phyloP scores from a whole-genome alignment of 2,329 filamentous ascomycete species.

The Fusarium chlamydosporum region DNA sequence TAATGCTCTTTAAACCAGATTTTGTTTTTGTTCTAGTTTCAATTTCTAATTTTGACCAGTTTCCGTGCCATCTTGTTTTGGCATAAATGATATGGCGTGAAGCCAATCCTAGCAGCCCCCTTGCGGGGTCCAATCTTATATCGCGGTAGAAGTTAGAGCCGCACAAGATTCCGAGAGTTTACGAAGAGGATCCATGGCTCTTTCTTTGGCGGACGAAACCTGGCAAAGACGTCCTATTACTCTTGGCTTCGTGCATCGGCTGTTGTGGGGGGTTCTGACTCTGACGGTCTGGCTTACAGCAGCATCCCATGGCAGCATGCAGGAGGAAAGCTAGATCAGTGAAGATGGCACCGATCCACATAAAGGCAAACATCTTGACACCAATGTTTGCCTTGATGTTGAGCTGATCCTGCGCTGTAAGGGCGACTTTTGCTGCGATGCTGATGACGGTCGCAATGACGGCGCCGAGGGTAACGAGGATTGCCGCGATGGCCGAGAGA shows the following conservation, averaged over 20 bases:
- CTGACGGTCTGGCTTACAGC: constrained; percentile 64
- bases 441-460: constrained; percentile 87
- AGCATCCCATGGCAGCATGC: constrained; percentile 84
- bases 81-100: not conserved
- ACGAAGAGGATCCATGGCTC: constrained; percentile 38
- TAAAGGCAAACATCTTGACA: constrained; percentile 83
- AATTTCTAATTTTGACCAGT: not conserved
- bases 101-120: not conserved
- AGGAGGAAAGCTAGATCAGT: constrained; percentile 78
- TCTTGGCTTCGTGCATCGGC: constrained; percentile 45
- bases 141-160: not conserved
- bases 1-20: constrained; percentile 4
- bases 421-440: constrained; percentile 82
- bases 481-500: constrained; percentile 75
- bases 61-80: not conserved
- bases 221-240: constrained; percentile 43
- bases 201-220: constrained; percentile 52
- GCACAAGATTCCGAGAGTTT: not conserved
- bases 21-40: constrained; percentile 1
- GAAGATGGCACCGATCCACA: constrained; percentile 84
- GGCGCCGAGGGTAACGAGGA: constrained; percentile 78
- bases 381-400: constrained; percentile 83
- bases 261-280: constrained; percentile 11
- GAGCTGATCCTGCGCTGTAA: constrained; percentile 77
- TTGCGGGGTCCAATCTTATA: constrained; percentile 2